Evolutionary conservation across 768 basidiomycete species (phyloP).

Genomic region (Serendipita sp.): DNA sequence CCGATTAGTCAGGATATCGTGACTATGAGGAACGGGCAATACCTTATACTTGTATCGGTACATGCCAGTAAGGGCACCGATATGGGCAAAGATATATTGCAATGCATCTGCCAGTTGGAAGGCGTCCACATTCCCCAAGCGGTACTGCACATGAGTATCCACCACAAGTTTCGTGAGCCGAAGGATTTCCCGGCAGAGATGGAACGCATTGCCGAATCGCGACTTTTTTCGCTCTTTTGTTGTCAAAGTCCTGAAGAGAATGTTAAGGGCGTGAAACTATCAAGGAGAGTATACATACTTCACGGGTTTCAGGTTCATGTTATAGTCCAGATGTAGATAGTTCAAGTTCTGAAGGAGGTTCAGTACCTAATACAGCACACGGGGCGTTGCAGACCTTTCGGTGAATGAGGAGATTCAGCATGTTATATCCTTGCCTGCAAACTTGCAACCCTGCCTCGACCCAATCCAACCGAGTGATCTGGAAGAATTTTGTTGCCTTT

Average conservation of each 20-base stretch:
- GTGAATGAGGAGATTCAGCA: constrained; percentile 96
- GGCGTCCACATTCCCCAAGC: constrained; percentile 94
- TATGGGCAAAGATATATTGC: constrained; percentile 94
- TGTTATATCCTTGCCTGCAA: constrained; percentile 97
- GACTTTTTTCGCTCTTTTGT: constrained; percentile 99
- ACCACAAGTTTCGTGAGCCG: constrained; percentile 97
- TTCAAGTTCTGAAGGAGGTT: constrained; percentile 49
- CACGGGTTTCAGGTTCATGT: constrained; percentile 96
- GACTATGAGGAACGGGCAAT: constrained; percentile 12
- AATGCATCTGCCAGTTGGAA: constrained; percentile 98
- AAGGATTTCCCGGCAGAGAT: constrained; percentile 91
- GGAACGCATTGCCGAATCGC: constrained; percentile 98
- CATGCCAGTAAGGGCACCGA: constrained; percentile 98
- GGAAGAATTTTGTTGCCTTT: constrained; percentile 99
- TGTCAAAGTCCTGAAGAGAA: constrained; percentile 63
- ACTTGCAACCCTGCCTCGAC: constrained; percentile 98
- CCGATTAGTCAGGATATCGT: neutral
- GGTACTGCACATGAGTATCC: constrained; percentile 96
- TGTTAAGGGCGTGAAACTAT: constrained; percentile 10
- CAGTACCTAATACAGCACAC: neutral
- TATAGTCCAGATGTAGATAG: constrained; percentile 92
- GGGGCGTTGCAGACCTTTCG: constrained; percentile 49
- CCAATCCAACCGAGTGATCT: constrained; percentile 95
- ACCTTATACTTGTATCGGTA: constrained; percentile 99
- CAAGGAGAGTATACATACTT: constrained; percentile 29